Evolutionary conservation across 495 filamentous ascomycete species (phyloP).

Genomic region (Penicillium diatomitis): DNA sequence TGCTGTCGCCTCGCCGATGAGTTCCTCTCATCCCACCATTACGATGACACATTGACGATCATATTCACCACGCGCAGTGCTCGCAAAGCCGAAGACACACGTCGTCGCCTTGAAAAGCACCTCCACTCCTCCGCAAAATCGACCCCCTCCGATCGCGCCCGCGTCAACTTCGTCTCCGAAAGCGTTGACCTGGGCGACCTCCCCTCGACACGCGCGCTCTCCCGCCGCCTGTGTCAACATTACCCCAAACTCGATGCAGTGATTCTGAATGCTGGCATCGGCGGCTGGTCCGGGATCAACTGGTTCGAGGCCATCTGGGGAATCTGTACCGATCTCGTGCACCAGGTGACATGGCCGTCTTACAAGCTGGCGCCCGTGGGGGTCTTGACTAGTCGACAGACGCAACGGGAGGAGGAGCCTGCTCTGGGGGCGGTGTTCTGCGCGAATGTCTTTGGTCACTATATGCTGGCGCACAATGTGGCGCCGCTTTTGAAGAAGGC

Average conservation of each 20-base stretch:
- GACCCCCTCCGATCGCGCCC: conserved; percentile 13
- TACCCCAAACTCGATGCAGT: conserved; percentile 68
- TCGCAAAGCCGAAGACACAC: conserved; percentile 36
- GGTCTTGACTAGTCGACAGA: conserved; percentile 35
- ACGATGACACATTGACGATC: conserved; percentile 46
- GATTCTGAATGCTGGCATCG: conserved; percentile 82
- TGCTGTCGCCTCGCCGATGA: conserved; percentile 85
- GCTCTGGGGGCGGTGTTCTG: conserved; percentile 73
- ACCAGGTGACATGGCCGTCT: conserved; percentile 65
- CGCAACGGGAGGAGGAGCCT: conserved; percentile 32
- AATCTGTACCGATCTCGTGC: conserved; percentile 54
- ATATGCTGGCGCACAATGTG: conserved; percentile 75
- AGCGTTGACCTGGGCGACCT: conserved; percentile 49
- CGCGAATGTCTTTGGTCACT: conserved; percentile 92
- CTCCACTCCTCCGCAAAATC: conserved; percentile 18
- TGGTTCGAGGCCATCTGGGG: conserved; percentile 55
- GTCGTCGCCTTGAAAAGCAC: conserved; percentile 29
- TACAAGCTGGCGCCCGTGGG: conserved; percentile 63
- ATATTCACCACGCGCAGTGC: conserved; percentile 45
- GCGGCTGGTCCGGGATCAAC: conserved; percentile 74
- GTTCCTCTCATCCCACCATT: conserved; percentile 61
- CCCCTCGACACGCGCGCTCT: conserved; percentile 43
- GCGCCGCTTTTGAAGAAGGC: conserved; percentile 56
- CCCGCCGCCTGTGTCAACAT: conserved; percentile 33
- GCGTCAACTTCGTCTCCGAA: conserved; percentile 40